Evolutionary conservation across 176 grass and related monocot genomes (phyloP), one percentile per base, ranked within the genome.

Genomic region (Eleusine coracana): DNA sequence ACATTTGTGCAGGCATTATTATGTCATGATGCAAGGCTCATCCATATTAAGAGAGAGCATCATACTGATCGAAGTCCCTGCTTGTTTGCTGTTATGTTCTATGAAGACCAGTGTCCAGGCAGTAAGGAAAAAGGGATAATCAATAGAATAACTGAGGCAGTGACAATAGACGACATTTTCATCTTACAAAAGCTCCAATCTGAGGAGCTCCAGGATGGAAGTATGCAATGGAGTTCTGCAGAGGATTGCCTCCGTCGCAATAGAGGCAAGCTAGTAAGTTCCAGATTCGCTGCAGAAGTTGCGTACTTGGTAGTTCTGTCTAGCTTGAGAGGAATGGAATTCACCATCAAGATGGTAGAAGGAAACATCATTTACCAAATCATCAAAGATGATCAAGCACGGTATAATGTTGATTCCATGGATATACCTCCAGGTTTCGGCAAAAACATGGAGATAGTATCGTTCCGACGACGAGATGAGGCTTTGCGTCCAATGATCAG

Each of bases 1-100:
- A 28, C 77, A 39, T 61, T 2, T 14, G 28, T 86, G 82, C 85
- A 98, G 95, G 60, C 72, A 54, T 65, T 73, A 10, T 71, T 36
- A 8, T 93, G 76, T 72, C 78, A 70, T 66, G 95, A 98, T 80
- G 95, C 90, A 45, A 92, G 89, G 82, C 91, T 98, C 31, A 80
- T 94, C 86, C 77, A 83, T 59, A 76, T 95, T 67, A 87, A 95
- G 87, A 78, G 72, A 76, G 71, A 70, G 25, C 86, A 71, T 62
- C 91, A 74, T 37, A 64, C 14, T 40, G 79, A 94, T 68, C 82
- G 34, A 71, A 93, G 90, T 70, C 66, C 77, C 17, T 98, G 92
- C 78, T 37, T 89, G 80, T 94, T 98, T 77, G 68, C 42, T 34
- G 71, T 98, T 56, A 76, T 88, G n/a, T 84, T 83, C 66, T 84